These are phyloP conservation scores for Lentinula novae-zelandiae DNA, from an alignment of 1,284 basidiomycete genomes.

Conservation along the genomic window DNA sequence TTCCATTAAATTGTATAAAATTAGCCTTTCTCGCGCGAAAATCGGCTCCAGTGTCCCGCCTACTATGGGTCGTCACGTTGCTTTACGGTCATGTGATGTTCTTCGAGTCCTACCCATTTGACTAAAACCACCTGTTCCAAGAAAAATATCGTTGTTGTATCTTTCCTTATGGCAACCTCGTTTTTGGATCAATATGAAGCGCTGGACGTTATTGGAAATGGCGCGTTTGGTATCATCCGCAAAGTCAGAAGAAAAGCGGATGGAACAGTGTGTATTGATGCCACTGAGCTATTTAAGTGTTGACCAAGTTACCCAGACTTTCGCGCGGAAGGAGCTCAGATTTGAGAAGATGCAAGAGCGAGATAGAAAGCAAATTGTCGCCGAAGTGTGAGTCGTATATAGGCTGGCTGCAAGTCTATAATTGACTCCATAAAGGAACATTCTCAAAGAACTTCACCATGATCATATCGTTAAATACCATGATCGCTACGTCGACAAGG, in stretches of 20 bases:
- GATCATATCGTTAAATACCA: constrained; percentile 95
- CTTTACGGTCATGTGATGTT: neutral
- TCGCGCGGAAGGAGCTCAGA: constrained; percentile 93
- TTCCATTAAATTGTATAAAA: no score
- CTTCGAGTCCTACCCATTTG: neutral
- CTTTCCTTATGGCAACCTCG: constrained; percentile 25
- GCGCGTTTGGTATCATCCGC: constrained; percentile 95
- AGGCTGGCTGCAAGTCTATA: neutral
- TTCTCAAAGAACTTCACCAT: constrained; percentile 91
- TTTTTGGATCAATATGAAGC: constrained; percentile 81
- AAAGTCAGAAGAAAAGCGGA: constrained; percentile 87
- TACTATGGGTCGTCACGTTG: neutral
- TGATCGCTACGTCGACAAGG: constrained; percentile 87
- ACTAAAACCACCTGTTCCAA: neutral
- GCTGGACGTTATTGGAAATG: constrained; percentile 91
- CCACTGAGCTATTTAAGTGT: neutral
- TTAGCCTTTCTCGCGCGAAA: no score
- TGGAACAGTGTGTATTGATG: constrained; percentile 61
- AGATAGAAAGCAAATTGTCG: constrained; percentile 91
- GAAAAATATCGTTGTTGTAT: neutral
- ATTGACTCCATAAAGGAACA: constrained; percentile 61
- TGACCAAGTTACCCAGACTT: constrained; percentile 45
- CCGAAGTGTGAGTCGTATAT: constrained; percentile 80
- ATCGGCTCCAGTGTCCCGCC: no score
- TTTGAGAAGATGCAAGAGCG: constrained; percentile 93